Evolutionary conservation across 2,329 filamentous ascomycete species (phyloP), one percentile per base, ranked within the genome.

Genomic region (Talaromyces funiculosus): DNA sequence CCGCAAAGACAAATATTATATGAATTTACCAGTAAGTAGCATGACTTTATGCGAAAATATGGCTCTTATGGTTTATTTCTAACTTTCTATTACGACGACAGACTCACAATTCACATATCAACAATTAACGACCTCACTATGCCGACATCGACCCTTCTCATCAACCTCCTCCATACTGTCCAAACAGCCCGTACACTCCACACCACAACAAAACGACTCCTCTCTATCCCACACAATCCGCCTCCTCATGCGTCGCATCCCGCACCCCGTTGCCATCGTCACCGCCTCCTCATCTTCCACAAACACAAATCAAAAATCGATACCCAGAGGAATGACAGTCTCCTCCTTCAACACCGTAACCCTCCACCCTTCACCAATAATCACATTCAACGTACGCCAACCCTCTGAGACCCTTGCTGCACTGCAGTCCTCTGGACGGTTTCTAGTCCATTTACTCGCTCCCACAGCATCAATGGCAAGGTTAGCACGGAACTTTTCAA

Each of bases 331-430:
- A 43, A 82, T 85, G 65, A 85, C 83, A 8, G 81, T 87, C 33
- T 87, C 85, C 3, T 86, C 84, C 1, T 81, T 87, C 71, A 85
- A 75, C 62, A 84, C 83, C 3, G 82, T 87, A 14, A 80, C 82
- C 0, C 72, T 87, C 3, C 68, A 76, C 31, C 84, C 85, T 1
- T 64, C 69, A 1, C 82, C 84, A 0, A 76, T 83, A n/a, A 75
- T 87, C 26, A 84, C 82, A 0, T 87, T 87, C 77, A 87, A 87
- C 63, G 77, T 87, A 60, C 80, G 80, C 56, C 66, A 78, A 1
- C 82, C 83, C 1, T 86, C 84, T 0, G 75, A 80, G 38, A 86
- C 84, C 0, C 77, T 84, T 53, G 75, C 79, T 57, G 82, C 82
- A 6, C 81, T 87, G 8, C 66, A 71, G 43, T 63, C 64, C 20